Base-by-base conservation (phyloP, 345 rosid species). In the Camelina neglecta region DNA sequence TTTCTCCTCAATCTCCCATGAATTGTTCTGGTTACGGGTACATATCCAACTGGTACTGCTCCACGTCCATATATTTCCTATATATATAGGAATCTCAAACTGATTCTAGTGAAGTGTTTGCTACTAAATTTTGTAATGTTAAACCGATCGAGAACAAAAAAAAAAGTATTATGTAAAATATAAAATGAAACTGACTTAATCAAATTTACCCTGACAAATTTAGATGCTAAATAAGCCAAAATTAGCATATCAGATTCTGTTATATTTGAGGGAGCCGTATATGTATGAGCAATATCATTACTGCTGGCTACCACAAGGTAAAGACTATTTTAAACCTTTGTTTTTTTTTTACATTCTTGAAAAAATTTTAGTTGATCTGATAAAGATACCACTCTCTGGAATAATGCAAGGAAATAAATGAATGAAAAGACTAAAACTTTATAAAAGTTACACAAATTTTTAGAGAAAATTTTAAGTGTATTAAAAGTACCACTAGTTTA, bases 251-350 rank as follows among this genome's bases (percentile, higher is more conserved):
- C 60, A 11, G 11, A 78, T 55, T 35, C 72, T 59, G 70, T 75
- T 77, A 50, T 78, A 81, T 15, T 60, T 82, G 10, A 59, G 5
- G 33, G 64, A 51, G 47, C 2, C 42, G 74, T 82, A 70, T 84
- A 88, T 1, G 80, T 84, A 69, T 75, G 76, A 20, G 83, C 93
- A 15, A 88, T 78, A 85, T 88, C 93, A 31, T 85, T 74, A 70
- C 85, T 85, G 48, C 90, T 84, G 5, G 83, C 71, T 16, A 79
- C 80, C 13, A 84, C 75, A 0, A 84, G 10, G 67, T 69, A 83
- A 16, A 86, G 4, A 71, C 83, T 78, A 4, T 81, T 83, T 41
- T 63, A 65, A 54, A 86, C 26, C 35, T 69, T 84, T 44, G 84
- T 16, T 71, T 79, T 80, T 4, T 15, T 68, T 15, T 42, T 78